phyloP scores from a whole-genome alignment of 2,329 filamentous ascomycete genomes.

The Dactylellina haptotyla region DNA sequence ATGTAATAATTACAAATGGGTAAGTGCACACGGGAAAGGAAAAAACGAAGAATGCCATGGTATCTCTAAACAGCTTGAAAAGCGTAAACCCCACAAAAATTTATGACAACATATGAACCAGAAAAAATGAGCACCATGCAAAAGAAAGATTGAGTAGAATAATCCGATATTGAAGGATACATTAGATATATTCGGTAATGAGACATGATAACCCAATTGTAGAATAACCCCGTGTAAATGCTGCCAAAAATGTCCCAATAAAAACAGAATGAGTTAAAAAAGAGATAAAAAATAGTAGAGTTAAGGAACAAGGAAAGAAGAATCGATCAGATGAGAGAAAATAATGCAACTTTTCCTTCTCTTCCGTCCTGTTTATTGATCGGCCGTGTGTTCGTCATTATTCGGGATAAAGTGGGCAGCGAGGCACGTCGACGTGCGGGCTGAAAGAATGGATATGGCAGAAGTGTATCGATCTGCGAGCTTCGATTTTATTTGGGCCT shows the following conservation, averaged over 20 bases:
- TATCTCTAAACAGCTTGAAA: conserved; percentile 45
- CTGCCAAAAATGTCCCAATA: conserved; percentile 52
- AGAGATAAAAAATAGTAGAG: background rate
- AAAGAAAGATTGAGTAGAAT: conserved; percentile 29
- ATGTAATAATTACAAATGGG: conserved; percentile 24
- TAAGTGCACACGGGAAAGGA: conserved; percentile 19
- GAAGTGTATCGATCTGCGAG: conserved; percentile 9
- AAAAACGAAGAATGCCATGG: conserved; percentile 39
- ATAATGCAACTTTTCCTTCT: conserved; percentile 52
- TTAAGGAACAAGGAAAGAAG: background rate
- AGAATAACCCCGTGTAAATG: conserved; percentile 55
- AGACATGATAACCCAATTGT: conserved; percentile 50
- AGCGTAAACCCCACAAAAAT: conserved; percentile 23
- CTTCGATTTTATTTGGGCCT: background rate
- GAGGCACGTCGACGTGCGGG: conserved; percentile 45
- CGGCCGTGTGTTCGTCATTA: conserved; percentile 53
- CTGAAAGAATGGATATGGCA: conserved; percentile 43
- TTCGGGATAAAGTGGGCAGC: conserved; percentile 42
- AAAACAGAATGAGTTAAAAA: conserved; percentile 33
- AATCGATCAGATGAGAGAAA: conserved; percentile 34
- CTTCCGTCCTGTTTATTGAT: conserved; percentile 53
- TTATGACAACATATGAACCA: conserved; percentile 34
- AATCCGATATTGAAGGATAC: conserved; percentile 27
- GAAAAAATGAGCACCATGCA: conserved; percentile 29
- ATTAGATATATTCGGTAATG: conserved; percentile 47